Percentiles rank a stretch among this genome's conserved stretches.
phyloP scores from a whole-genome alignment of 495 filamentous ascomycete species.

The Penicillium atrosanguineum region DNA sequence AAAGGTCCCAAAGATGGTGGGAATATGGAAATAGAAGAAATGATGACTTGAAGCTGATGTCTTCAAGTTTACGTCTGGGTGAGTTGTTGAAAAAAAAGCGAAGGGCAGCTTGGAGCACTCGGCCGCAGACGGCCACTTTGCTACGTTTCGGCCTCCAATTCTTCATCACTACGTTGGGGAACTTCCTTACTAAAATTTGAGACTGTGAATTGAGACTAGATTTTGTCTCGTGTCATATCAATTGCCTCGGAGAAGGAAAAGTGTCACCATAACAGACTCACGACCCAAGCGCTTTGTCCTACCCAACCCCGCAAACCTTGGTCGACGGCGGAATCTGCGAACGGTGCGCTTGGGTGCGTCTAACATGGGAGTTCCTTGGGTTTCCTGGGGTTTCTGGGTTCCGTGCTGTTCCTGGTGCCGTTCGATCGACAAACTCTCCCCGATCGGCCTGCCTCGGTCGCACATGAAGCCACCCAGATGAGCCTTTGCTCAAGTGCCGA shows the following conservation, averaged over 20 bases:
- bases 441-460: constrained; percentile 24
- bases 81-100: background rate
- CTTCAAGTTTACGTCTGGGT: background rate
- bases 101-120: constrained; percentile 4
- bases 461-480: constrained; percentile 21
- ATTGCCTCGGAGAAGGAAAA: constrained; percentile 12
- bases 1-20: background rate
- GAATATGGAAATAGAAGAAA: background rate
- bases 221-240: constrained; percentile 6
- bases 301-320: constrained; percentile 15
- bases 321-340: background rate
- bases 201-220: background rate
- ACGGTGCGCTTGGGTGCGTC: background rate
- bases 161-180: constrained; percentile 1
- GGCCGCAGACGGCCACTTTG: constrained; percentile 1
- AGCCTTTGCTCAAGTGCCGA: constrained; percentile 7
- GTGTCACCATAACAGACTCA: background rate
- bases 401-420: constrained; percentile 7
- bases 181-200: background rate
- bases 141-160: background rate
- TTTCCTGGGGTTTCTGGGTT: too few relatives aligned
- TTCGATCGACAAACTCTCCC: constrained; percentile 20
- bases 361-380: constrained; percentile 4
- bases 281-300: constrained; percentile 19
- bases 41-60: too few relatives aligned